phyloP scores from a whole-genome alignment of 2,329 filamentous ascomycete species.

The Calonectria leucothoes region DNA sequence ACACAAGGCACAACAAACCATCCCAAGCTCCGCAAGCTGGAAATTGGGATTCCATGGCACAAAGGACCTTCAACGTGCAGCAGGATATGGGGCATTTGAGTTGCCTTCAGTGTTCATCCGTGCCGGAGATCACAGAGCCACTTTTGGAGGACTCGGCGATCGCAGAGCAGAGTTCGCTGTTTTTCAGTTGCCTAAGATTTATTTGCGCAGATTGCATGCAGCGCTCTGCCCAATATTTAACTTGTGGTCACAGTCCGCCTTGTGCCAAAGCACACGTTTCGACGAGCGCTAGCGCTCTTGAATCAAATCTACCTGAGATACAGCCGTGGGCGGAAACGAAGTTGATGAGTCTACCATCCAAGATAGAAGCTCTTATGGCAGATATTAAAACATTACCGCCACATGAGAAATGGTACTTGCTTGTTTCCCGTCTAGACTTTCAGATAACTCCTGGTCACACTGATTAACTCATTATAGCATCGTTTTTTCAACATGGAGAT shows the following conservation, averaged over 20 bases:
- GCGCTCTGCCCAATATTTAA: background rate
- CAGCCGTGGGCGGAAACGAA: background rate
- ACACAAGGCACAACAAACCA: slow-evolving; percentile 39
- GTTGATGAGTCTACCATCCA: slow-evolving; percentile 40
- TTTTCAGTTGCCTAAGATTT: slow-evolving; percentile 49
- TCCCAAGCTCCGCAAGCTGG: background rate
- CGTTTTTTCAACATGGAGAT: slow-evolving; percentile 63
- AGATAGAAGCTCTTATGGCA: slow-evolving; percentile 47
- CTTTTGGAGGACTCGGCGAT: slow-evolving; percentile 30
- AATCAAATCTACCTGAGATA: slow-evolving; percentile 21
- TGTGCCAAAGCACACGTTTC: slow-evolving; percentile 42
- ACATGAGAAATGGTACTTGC: slow-evolving; percentile 49
- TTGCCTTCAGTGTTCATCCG: slow-evolving; percentile 45
- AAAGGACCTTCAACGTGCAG: slow-evolving; percentile 48
- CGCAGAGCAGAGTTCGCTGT: slow-evolving; percentile 22
- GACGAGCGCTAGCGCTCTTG: slow-evolving; percentile 31
- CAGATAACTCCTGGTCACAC: background rate
- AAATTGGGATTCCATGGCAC: slow-evolving; percentile 42
- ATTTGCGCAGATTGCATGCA: slow-evolving; percentile 46
- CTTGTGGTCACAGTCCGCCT: slow-evolving; percentile 41
- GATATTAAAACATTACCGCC: slow-evolving; percentile 44
- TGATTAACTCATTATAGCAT: slow-evolving; percentile 47
- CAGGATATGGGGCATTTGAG: slow-evolving; percentile 39
- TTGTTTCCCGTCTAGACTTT: background rate
- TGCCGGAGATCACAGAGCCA: slow-evolving; percentile 36